Evolutionary conservation across 306 rosid genomes (phyloP), one percentile per base, ranked within the genome.

Genomic region (Astragalus glycyphyllos): DNA sequence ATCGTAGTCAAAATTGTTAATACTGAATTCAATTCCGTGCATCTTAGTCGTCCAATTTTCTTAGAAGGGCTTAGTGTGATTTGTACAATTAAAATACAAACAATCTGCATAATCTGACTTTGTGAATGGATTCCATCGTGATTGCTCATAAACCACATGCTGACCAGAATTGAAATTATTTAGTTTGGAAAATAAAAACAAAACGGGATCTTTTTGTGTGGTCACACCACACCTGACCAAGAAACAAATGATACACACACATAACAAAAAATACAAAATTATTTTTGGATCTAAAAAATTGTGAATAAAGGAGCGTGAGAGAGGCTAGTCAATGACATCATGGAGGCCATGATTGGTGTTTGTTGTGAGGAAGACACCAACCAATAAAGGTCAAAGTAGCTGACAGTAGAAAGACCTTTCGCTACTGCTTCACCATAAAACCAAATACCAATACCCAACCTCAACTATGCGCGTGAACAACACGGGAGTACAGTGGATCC

Each of bases 221-320:
- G 59, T 32, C 10, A 17, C 47, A 71, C n/a, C 5, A 11, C 12
- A 15, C 31, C 31, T 26, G 31, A 26, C 31, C 31, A 26, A 26
- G 3, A 26, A 26, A 26, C 1, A 26, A 26, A 26, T 26, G 3
- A 26, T 26, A 26, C 31, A 2, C 31, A 26, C 31, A 2, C 31
- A 26, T 26, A 2, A 26, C 31, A 8, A 6, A 10, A 16, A 32
- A 5, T 11, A 11, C 10, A 42, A 11, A 42, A 17, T 40, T 8
- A 7, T 20, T 17, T 53, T 4, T 31, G 3, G 10, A 6, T 4
- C 16, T 11, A 12, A 46, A 46, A 46, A 1, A 11, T 6, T 0
- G 16, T 46, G 16, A 4, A 32, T 11, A 12, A 53, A 55, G 70
- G 70, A 54, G 79, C 69, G 75, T 50, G 65, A 32, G 34, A 42